Base-by-base conservation (phyloP, 768 basidiomycete species). In the Phaffia tasmanica region DNA sequence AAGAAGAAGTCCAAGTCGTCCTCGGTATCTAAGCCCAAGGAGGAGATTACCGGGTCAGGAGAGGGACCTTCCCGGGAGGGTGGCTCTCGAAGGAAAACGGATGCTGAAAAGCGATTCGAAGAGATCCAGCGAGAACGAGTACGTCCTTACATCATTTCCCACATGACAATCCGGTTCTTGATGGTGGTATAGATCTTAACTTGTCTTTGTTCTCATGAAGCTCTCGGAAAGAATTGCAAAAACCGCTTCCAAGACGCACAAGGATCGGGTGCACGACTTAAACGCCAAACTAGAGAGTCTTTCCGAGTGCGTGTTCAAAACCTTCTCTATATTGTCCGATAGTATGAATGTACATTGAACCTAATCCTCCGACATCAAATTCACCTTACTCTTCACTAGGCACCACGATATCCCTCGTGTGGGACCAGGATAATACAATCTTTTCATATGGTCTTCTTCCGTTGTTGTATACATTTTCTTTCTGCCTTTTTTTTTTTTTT, bases 251-350 rank as follows among this genome's bases (percentile, higher is more conserved):
- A 89, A 87, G 79, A 89, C 88, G 7, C 91, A 95, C 78, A 95
- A 95, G 78, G 91, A 95, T 69, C 85, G 91, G 53, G 91, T 95
- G 48, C 84, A 83, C 70, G 89, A 92, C 73, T 89, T 93, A 73
- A 95, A 95, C 73, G 72, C 82, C 29, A 87, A 92, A 74, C 80
- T 95, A 11, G 91, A 93, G 77, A 79, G 83, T 66, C 81, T 92
- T 65, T 88, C 87, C 76, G 90, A 93, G 79, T 91, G 92, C 81
- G 66, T 67, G n/a, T 47, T 30, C 1, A 3, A 30, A 32, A 19
- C 56, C 9, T 57, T 7, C 54, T 58, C 15, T 59, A 21, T 19
- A n/a, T 27, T 16, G 30, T 4, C 14, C 19, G 4, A 7, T 27
- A 18, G 9, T n/a, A 30, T n/a, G 18, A 42, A 27, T 49, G 60